Conservation (phyloP, 805 yeast genomes). For the Zygotorulaspora chibaensis region DNA sequence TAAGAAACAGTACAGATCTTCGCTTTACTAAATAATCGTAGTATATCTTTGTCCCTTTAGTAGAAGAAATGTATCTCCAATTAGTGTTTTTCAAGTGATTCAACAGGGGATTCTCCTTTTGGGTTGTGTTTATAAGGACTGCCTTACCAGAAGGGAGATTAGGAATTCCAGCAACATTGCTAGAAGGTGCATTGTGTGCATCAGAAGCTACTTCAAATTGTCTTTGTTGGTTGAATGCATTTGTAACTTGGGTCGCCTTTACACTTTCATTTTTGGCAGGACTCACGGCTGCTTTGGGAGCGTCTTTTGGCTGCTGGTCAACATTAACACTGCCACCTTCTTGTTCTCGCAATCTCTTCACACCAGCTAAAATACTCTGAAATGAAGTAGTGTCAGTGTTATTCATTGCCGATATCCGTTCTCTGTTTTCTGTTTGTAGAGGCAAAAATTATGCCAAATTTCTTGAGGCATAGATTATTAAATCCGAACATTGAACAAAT, state of each 20-base stretch:
- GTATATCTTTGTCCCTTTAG: conserved; percentile 39
- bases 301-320: conserved; percentile 1
- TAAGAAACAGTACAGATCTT: conserved; percentile 54
- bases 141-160: conserved; percentile 25
- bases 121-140: conserved; percentile 58
- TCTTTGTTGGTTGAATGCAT: conserved; percentile 21
- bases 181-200: conserved; percentile 15
- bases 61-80: conserved; percentile 44
- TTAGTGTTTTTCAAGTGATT: conserved; percentile 49
- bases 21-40: conserved; percentile 65
- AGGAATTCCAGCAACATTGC: conserved; percentile 3
- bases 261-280: neutral
- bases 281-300: conserved; percentile 1
- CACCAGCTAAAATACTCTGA: conserved; percentile 68
- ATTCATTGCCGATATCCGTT: conserved; percentile 19
- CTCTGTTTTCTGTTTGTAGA: neutral
- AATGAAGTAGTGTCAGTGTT: conserved; percentile 56
- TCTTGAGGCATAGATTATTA: neutral
- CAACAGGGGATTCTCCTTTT: conserved; percentile 68
- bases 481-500: neutral
- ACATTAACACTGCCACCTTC: conserved; percentile 18
- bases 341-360: conserved; percentile 52
- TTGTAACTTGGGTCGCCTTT: conserved; percentile 9
- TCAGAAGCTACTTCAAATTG: conserved; percentile 14
- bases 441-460: neutral